Percentiles rank a stretch among this genome's conserved stretches.
phyloP scores from a whole-genome alignment of 208 protist genomes.

The Spongospora subterranea region DNA sequence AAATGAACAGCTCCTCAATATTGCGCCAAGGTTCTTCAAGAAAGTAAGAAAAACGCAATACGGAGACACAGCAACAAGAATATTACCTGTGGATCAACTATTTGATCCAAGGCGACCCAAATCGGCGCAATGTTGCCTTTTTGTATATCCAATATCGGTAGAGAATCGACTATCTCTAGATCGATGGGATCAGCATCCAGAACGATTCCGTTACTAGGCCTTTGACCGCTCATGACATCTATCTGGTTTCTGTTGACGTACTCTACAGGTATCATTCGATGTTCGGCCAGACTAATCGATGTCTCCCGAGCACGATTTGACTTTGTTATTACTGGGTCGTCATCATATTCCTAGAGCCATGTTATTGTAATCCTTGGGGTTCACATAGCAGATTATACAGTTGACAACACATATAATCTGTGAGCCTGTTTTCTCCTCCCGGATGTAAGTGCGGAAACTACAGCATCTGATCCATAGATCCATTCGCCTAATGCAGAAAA shows the following conservation, averaged over 20 bases:
- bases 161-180: background rate
- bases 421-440: background rate
- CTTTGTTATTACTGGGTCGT: background rate
- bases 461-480: background rate
- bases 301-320: background rate
- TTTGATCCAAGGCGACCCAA: constrained; percentile 24
- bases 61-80: background rate
- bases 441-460: background rate
- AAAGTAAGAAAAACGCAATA: background rate
- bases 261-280: background rate
- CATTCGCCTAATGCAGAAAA: background rate
- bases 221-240: background rate
- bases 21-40: constrained; percentile 33
- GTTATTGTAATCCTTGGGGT: too few relatives aligned
- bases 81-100: constrained; percentile 20
- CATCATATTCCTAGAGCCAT: too few relatives aligned
- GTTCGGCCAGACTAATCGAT: background rate
- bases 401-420: background rate
- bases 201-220: background rate
- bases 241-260: background rate
- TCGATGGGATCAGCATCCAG: constrained; percentile 13
- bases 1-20: constrained; percentile 18
- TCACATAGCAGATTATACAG: background rate
- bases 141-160: background rate
- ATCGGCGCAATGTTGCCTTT: background rate